Evolutionary conservation across 306 rosid species (phyloP), one percentile per base, ranked within the genome.

Genomic region (Quercus engelmannii): DNA sequence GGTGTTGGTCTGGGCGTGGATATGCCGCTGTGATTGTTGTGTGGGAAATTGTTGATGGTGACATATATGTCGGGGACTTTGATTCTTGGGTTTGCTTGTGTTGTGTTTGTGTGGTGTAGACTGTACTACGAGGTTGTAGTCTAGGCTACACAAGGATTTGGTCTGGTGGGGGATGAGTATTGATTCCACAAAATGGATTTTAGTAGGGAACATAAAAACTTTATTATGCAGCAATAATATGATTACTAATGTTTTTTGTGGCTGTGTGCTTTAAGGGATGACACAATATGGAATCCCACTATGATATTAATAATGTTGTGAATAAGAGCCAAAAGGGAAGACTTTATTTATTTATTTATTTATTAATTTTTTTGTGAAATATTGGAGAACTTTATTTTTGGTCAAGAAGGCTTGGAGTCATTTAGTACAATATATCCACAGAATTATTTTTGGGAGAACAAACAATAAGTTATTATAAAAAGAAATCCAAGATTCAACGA

Each of bases 1-100:
- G 23, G 84, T 58, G 76, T 80, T 51, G 72, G 23, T 6, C 11
- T 19, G 68, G 78, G 21, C 63, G 79, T 35, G 71, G 46, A 52
- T 57, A 17, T 71, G 62, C 14, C 69, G 41, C 46, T 74, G 70
- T 41, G 51, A 59, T 23, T 59, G 30, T 59, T 59, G 30, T 23
- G 65, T 49, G 54, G 13, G 54, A 49, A 41, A 41, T 8, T 21
- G 65, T 21, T 21, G 65, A 12, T 59, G 28, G 28, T 23, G 65
- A 20, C 25, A 11, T 23, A 57, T 8, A n/a, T 21, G 15, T 20
- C 15, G 19, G 19, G 19, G n/a, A 18, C 35, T 67, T 67, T 33
- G 26, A 67, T 33, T 2, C 72, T 18, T 19, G 38, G 5, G 51
- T 19, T 35, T 31, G 52, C 8, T 6, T 33, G 54, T 49, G 46